phyloP scores from a whole-genome alignment of 768 basidiomycete genomes.

The Tylopilus balloui region DNA sequence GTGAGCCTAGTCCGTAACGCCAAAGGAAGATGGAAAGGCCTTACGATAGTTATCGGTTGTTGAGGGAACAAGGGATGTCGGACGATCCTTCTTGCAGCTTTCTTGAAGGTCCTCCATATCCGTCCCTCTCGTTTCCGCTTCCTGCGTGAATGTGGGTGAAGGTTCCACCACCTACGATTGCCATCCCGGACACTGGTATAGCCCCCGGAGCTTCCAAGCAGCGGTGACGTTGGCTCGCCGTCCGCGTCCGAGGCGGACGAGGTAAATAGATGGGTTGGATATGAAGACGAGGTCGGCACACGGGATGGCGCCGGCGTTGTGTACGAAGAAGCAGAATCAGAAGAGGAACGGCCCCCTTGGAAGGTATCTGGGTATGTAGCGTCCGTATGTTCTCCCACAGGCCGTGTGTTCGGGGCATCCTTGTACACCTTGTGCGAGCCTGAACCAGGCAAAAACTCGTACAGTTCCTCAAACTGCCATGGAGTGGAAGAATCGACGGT shows the following conservation, averaged over 20 bases:
- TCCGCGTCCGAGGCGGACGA: conserved; percentile 61
- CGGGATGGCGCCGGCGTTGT: conserved; percentile 62
- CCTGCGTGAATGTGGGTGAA: conserved; percentile 38
- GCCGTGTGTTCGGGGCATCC: conserved; percentile 7
- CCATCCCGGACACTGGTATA: conserved; percentile 42
- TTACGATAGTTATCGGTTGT: conserved; percentile 76
- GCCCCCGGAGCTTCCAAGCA: conserved; percentile 28
- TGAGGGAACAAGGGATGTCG: conserved; percentile 75
- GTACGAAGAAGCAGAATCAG: conserved; percentile 27
- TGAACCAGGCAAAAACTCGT: conserved; percentile 43
- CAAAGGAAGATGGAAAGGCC: conserved; percentile 25
- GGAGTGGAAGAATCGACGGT: conserved; percentile 12
- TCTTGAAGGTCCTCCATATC: conserved; percentile 47
- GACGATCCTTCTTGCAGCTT: conserved; percentile 51
- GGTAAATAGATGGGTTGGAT: conserved; percentile 44
- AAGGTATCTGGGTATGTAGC: conserved; percentile 26
- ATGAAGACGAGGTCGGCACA: conserved; percentile 52
- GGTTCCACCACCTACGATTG: conserved; percentile 55
- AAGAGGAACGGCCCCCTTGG: conserved; percentile 21
- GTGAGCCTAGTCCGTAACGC: conserved; percentile 16
- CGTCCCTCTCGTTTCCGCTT: conserved; percentile 49
- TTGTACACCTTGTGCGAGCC: conserved; percentile 40
- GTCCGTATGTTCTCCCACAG: conserved; percentile 9
- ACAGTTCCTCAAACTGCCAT: conserved; percentile 31
- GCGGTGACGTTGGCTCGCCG: conserved; percentile 50